phyloP scores from a whole-genome alignment of 2,329 filamentous ascomycete genomes.

The Talaromyces verruculosus region DNA sequence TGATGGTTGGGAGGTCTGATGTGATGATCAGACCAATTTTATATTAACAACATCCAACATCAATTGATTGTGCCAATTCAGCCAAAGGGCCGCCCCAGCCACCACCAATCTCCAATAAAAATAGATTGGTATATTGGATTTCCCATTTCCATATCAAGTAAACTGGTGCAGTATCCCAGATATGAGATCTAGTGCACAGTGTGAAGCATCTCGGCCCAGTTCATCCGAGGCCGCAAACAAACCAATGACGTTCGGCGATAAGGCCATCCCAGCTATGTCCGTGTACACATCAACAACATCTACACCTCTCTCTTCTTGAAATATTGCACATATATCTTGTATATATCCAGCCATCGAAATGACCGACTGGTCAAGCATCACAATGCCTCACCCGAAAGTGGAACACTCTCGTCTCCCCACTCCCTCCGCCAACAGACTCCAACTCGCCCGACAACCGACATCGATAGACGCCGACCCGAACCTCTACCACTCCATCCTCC shows the following conservation, averaged over 20 bases:
- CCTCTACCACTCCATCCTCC: constrained; percentile 4
- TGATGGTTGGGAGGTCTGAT: not conserved
- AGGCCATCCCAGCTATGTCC: not conserved
- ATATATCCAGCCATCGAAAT: not conserved
- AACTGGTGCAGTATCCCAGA: not conserved
- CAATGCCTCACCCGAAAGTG: not conserved
- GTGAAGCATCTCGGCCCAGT: not conserved
- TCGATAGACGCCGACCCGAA: constrained; percentile 14
- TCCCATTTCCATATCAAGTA: not conserved
- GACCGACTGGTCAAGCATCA: not conserved
- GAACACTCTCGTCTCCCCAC: constrained; percentile 7
- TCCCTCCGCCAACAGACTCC: constrained; percentile 8
- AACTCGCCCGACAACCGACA: not conserved
- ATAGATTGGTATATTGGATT: not conserved
- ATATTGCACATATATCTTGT: not conserved
- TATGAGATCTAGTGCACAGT: not conserved
- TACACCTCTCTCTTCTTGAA: not conserved
- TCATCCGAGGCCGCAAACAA: not conserved
- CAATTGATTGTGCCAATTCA: not conserved
- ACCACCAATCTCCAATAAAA: not conserved
- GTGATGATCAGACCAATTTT: not conserved
- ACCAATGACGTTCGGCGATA: constrained; percentile 2
- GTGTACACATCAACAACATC: not conserved
- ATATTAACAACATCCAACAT: not conserved
- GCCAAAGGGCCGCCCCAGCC: not conserved